Conservation (phyloP, 176 grass and related monocot genomes). For the Juncus effusus region DNA sequence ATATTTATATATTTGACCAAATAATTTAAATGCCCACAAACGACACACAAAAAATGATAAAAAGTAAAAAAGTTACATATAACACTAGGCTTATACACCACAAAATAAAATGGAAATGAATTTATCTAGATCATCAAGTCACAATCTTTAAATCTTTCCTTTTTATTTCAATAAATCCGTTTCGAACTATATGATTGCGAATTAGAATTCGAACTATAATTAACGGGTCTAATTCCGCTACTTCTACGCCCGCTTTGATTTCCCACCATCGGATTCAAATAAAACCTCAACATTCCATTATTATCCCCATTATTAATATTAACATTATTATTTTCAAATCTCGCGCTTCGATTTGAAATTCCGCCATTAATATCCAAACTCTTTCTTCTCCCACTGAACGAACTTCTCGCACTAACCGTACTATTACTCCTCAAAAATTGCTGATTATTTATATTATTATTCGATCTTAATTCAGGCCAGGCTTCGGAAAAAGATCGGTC, state of each 20-base stretch:
- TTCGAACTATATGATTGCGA: constrained; percentile 35
- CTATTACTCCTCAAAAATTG: constrained; percentile 73
- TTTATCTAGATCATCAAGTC: not conserved
- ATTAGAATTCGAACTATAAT: constrained; percentile 14
- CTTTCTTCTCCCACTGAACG: constrained; percentile 53
- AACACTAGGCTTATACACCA: not conserved
- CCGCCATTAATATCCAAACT: constrained; percentile 30
- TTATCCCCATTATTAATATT: constrained; percentile 35
- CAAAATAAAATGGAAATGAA: not conserved
- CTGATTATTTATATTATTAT: constrained; percentile 43
- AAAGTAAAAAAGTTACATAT: constrained; percentile 19
- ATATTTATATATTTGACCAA: constrained; percentile 22
- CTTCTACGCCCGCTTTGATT: constrained; percentile 31
- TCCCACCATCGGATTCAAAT: constrained; percentile 35
- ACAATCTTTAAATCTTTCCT: not conserved
- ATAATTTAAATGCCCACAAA: constrained; percentile 20
- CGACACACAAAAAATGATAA: not conserved
- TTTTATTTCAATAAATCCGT: constrained; percentile 46
- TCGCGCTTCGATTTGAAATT: no score
- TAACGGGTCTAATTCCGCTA: constrained; percentile 37
- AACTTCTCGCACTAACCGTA: constrained; percentile 57
- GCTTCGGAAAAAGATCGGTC: constrained; percentile 31
- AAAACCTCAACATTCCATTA: constrained; percentile 32
- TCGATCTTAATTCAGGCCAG: constrained; percentile 49
- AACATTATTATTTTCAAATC: constrained; percentile 19